Percentiles rank a stretch among this genome's conserved stretches.
phyloP scores from a whole-genome alignment of 345 rosid species.

The Atalantia buxifolia region DNA sequence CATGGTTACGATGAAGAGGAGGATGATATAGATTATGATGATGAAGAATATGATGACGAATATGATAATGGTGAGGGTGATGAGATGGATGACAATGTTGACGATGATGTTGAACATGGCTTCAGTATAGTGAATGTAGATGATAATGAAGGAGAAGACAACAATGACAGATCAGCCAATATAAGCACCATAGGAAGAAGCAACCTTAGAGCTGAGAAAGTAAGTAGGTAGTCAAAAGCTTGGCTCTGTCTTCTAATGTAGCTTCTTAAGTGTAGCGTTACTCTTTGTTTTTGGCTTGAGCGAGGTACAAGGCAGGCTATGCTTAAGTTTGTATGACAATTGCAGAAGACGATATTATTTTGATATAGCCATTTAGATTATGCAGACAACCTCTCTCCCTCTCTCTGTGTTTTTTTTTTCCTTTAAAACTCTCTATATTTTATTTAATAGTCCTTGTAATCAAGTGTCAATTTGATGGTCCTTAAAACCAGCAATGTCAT shows the following conservation, averaged over 20 bases:
- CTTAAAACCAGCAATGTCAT: too few relatives aligned
- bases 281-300: background rate
- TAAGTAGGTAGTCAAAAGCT: constrained; percentile 7
- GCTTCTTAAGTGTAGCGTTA: background rate
- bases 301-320: background rate
- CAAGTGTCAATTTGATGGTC: background rate
- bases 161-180: constrained; percentile 7
- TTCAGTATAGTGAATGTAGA: constrained; percentile 8
- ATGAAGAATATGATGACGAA: constrained; percentile 35
- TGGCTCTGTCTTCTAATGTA: background rate
- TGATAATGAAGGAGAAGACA: constrained; percentile 26
- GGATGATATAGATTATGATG: constrained; percentile 28
- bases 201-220: constrained; percentile 17
- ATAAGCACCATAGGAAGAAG: constrained; percentile 7
- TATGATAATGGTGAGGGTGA: constrained; percentile 31
- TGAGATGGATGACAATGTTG: constrained; percentile 28
- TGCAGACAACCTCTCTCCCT: background rate
- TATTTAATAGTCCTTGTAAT: too few relatives aligned
- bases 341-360: background rate
- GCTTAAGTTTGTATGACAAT: background rate
- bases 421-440: background rate
- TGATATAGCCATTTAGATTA: background rate
- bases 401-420: too few relatives aligned
- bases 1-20: constrained; percentile 52
- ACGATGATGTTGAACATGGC: constrained; percentile 18